Evolutionary conservation across 176 grass and related monocot species (phyloP), one percentile per base, ranked within the genome.

Genomic region (Aegilops tauschii): DNA sequence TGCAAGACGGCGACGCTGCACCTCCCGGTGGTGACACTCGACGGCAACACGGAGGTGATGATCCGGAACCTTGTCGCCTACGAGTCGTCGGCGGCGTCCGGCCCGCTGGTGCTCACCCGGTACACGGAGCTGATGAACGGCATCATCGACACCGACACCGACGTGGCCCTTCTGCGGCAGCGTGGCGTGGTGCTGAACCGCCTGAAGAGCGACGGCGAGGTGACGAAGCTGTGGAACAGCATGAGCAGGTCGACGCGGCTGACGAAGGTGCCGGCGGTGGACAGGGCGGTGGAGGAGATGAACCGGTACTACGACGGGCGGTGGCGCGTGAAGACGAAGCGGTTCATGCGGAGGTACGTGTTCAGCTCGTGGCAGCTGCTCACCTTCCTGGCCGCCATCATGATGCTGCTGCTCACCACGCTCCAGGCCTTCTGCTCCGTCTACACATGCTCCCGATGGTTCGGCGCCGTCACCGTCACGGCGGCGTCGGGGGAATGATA

Each of bases 61-160:
- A 72, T 98, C 70, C 83, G 95, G 6, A 98, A 98, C 78, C 90
- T 98, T 1, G 95, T 95, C 1, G 93, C 95, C 23, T 98, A 98
- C 78, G 93, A 98, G 83, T 87, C 93, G 5, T 62, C 87, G 8
- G 87, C 87, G 21, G 93, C 89, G 47, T 74, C 82, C 0, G 95
- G 93, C 6, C 95, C 95, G 14, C 82, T 93, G 5, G 91, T 95
- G 25, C 87, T 98, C 9, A 84, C 93, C 0, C 44, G 93, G 84
- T 98, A 95, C 81, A 98, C 93, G 20, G 91, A 98, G 93, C 87
- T 98, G 70, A 95, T 98, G 93, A 95, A 98, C 80, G 93, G 95
- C 11, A 93, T 98, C 82, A 89, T 98, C 73, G 89, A 98, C 90
- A 85, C 83, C 4, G 93, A 90, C 85, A 89, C 87, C 29, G 95